These are phyloP conservation scores for Cymbopogon citratus DNA, from an alignment of 176 grass and related monocot species.

Conservation along the genomic window DNA sequence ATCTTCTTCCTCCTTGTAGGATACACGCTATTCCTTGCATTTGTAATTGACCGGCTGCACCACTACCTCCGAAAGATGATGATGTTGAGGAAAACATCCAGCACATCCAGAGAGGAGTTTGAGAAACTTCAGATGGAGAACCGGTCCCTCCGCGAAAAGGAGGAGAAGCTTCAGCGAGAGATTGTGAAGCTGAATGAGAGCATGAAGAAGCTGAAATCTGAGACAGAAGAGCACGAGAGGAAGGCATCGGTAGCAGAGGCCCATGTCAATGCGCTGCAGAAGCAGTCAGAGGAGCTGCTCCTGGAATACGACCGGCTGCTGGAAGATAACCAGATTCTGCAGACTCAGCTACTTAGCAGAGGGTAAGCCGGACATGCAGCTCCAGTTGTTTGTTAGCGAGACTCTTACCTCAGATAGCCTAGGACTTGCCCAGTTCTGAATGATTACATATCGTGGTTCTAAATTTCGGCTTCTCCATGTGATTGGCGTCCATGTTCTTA, in stretches of 20 bases:
- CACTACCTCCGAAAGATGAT: slow-evolving; percentile 73
- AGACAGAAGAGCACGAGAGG: slow-evolving; percentile 51
- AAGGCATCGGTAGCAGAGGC: slow-evolving; percentile 43
- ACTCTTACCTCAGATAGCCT: neutral
- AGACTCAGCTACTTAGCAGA: slow-evolving; percentile 61
- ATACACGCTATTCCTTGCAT: slow-evolving; percentile 71
- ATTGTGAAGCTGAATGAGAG: slow-evolving; percentile 43
- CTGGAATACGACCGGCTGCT: slow-evolving; percentile 79
- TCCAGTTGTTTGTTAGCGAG: neutral
- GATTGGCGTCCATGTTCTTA: neutral
- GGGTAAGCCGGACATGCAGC: neutral
- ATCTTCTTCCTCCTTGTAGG: slow-evolving; percentile 35
- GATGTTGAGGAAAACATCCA: slow-evolving; percentile 43
- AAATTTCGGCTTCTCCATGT: neutral
- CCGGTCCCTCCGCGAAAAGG: slow-evolving; percentile 46
- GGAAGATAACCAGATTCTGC: slow-evolving; percentile 91
- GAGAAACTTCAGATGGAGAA: slow-evolving; percentile 78
- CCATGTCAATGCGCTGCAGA: slow-evolving; percentile 70
- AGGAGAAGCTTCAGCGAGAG: slow-evolving; percentile 58
- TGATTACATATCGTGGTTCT: neutral
- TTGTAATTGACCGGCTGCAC: slow-evolving; percentile 75
- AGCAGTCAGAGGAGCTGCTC: slow-evolving; percentile 76
- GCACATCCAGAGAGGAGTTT: slow-evolving; percentile 59
- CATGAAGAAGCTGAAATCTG: slow-evolving; percentile 58
- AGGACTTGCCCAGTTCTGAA: neutral